Base-by-base conservation (phyloP, 78 protist genomes). In the Speleostelium caveatum region DNA sequence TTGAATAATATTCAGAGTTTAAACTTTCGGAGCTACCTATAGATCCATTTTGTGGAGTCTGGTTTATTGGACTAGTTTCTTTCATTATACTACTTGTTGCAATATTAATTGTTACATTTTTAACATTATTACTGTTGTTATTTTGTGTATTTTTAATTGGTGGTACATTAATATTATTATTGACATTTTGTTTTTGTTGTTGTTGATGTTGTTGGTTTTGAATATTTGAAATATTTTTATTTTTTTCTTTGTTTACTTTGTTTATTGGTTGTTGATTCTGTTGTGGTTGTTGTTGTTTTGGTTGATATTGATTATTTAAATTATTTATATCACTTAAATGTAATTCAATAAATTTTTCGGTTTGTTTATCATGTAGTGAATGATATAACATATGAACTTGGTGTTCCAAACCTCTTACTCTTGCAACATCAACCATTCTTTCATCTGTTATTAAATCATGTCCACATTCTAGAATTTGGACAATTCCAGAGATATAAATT, bases 301-400 rank as follows among this genome's bases (percentile, higher is more conserved):
- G n/a, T 4, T 45, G 45, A 8, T 51, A 42, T 39, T 39, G n/a
- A 28, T 69, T 69, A 7, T 32, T 30, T 19, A 53, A 6, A n/a
- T 6, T 7, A 16, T n/a, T n/a, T 16, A 26, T n/a, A 10, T 28
- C 12, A 60, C 17, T 7, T 7, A 60, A 17, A 28, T 69, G 55
- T 1, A 73, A 1, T 17, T 32, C 24, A 22, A 36, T 62, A 22
- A 69, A 78, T 41, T 32, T 65, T 39, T 79, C 55, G 14, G 67
- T 49, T 16, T 83, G 91, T 5, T 73, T 42, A 33, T 83, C 91
- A 26, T 83, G 79, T 30, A 83, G 76, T 4, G 91, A 63, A 39
- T 83, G 91, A 41, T 83, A 83, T 19, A 83, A 71, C 91, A 83
- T 83, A 58, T 83, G 91, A 28, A 83, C 91, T 45, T 83, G 91